Base-by-base conservation (phyloP, 2,329 filamentous ascomycete genomes). In the Purpureocillium lavendulum region DNA sequence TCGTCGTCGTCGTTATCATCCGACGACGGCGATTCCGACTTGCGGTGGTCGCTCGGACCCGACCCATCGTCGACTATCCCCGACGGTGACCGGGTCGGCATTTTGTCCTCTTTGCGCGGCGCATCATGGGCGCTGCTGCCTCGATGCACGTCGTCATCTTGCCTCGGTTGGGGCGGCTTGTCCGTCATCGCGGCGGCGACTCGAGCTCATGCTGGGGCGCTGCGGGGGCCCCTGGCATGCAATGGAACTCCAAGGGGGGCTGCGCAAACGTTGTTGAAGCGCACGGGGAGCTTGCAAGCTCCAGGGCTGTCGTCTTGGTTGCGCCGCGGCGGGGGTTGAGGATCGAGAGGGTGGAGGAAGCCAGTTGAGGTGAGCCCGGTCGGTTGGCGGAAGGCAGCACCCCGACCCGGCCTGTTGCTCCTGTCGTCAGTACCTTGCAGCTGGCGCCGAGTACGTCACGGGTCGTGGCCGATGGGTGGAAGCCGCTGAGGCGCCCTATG, bases 111-210 rank as follows among this genome's bases (percentile, higher is more conserved):
- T 6, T 30, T 14, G 11, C n/a, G 29, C 11, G 29, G 7, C 16
- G 8, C 15, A 33, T 30, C 26, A 11, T 33, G 31, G 7, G 2
- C 12, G 5, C 35, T 28, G 38, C 29, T 36, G 18, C 15, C 30
- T 9, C 21, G 39, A 14, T 30, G 30, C 17, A 17, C 49, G 35
- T 56, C 54, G 54, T 54, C 58, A 26, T 37, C 35, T 14, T 4
- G 35, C 30, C 35, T 37, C 52, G 47, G 48, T 42, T 52, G 49
- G 49, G 61, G 58, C 55, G 60, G 55, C 54, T 54, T 56, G 50
- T 65, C 59, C 55, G 64, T 67, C 65, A 69, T 69, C 59, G 56
- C 51, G 47, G 44, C 44, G 42, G 46, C 38, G 33, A 44, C 29
- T 46, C 49, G 47, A 41, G 51, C 41, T 54, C 57, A 60, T 60